phyloP scores from a whole-genome alignment of 2,329 filamentous ascomycete genomes.

The Cladobotryum protrusum region DNA sequence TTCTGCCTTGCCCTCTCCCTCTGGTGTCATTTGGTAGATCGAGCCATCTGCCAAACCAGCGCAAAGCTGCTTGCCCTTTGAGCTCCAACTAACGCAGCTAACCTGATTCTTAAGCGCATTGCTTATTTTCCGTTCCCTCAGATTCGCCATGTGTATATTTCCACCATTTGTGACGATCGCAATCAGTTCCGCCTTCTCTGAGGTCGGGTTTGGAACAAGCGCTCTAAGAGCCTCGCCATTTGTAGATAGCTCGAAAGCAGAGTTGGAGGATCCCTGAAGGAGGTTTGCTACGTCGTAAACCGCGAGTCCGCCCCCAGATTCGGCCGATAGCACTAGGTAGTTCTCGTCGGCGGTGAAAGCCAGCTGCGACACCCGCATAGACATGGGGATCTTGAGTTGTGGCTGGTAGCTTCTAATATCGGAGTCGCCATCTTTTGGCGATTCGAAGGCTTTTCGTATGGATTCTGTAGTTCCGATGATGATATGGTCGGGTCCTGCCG shows the following conservation, averaged over 20 bases:
- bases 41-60: constrained; percentile 78
- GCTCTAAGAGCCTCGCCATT: constrained; percentile 67
- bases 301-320: constrained; percentile 72
- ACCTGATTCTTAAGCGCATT: constrained; percentile 64
- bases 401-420: constrained; percentile 67
- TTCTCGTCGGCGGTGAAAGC: constrained; percentile 87
- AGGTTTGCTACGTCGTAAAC: constrained; percentile 73
- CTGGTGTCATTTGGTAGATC: constrained; percentile 74
- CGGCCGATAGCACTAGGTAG: constrained; percentile 75
- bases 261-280: constrained; percentile 57
- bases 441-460: constrained; percentile 68
- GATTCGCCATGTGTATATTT: constrained; percentile 75
- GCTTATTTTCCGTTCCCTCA: constrained; percentile 63
- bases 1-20: constrained; percentile 68
- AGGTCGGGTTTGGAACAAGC: constrained; percentile 72
- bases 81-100: constrained; percentile 85
- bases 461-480: constrained; percentile 70
- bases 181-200: constrained; percentile 66
- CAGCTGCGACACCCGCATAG: constrained; percentile 76
- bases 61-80: constrained; percentile 84
- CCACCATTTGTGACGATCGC: constrained; percentile 76
- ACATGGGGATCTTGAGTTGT: constrained; percentile 65
- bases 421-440: constrained; percentile 51
- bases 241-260: constrained; percentile 70
- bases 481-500: constrained; percentile 75